Percentiles rank a stretch among this genome's conserved stretches.
phyloP scores from a whole-genome alignment of 2,329 filamentous ascomycete genomes.

The Ascosphaera apis region DNA sequence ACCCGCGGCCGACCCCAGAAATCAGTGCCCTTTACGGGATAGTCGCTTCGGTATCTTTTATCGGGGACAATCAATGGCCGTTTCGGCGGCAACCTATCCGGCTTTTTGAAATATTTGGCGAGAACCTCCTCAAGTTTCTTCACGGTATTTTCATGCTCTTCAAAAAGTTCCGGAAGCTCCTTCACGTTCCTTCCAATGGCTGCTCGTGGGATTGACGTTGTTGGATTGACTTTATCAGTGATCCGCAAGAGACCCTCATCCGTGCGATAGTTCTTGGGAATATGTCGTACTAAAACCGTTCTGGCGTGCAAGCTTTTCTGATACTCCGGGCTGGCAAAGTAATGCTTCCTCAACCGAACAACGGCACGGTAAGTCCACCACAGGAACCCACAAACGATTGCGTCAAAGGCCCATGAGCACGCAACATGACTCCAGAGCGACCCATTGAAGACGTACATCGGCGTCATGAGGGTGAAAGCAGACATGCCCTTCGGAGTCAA shows the following conservation, averaged over 20 bases:
- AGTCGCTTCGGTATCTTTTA: conserved; percentile 51
- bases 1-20: conserved; percentile 33
- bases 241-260: conserved; percentile 76
- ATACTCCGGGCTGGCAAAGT: conserved; percentile 72
- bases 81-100: conserved; percentile 49
- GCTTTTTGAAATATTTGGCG: conserved; percentile 77
- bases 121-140: conserved; percentile 61
- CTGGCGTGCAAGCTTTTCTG: conserved; percentile 63
- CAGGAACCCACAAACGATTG: conserved; percentile 56
- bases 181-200: conserved; percentile 83
- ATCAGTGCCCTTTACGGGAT: conserved; percentile 25
- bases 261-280: conserved; percentile 50
- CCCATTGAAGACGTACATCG: conserved; percentile 24
- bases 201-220: conserved; percentile 53
- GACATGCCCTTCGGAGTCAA: conserved; percentile 8
- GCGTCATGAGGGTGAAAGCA: conserved; percentile 25
- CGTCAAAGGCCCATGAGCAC: conserved; percentile 41
- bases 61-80: conserved; percentile 60
- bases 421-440: conserved; percentile 37
- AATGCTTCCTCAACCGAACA: conserved; percentile 44
- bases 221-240: conserved; percentile 57
- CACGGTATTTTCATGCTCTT: conserved; percentile 60
- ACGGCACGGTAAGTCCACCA: conserved; percentile 79
- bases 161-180: conserved; percentile 63
- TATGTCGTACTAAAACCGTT: conserved; percentile 42